These are phyloP conservation scores for Teunomyces kruisii DNA, from an alignment of 805 yeast species.

Conservation along the genomic window DNA sequence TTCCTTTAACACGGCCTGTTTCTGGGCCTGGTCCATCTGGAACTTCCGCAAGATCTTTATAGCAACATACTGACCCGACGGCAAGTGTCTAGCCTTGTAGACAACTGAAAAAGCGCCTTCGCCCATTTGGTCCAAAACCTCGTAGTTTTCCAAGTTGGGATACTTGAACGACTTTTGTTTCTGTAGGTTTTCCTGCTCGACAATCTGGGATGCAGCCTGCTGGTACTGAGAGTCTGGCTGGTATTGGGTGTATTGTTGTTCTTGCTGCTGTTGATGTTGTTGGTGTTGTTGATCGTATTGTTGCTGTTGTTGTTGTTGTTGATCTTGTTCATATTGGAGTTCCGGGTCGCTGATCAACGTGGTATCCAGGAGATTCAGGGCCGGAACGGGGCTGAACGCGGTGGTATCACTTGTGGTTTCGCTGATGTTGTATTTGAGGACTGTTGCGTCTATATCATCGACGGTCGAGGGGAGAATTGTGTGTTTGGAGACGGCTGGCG, in stretches of 20 bases:
- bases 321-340: background rate
- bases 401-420: background rate
- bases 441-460: conserved; percentile 3
- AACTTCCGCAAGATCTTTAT: conserved; percentile 65
- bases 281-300: background rate
- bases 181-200: conserved; percentile 33
- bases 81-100: conserved; percentile 52
- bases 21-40: conserved; percentile 60
- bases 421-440: background rate
- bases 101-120: conserved; percentile 85
- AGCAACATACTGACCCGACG: conserved; percentile 45
- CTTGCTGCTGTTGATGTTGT: background rate
- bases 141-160: conserved; percentile 43
- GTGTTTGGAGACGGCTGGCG: background rate
- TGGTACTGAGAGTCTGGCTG: conserved; percentile 16
- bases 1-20: conserved; percentile 75
- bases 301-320: conserved; percentile 1
- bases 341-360: background rate
- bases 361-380: background rate
- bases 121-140: conserved; percentile 55
- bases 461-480: background rate
- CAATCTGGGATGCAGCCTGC: conserved; percentile 33
- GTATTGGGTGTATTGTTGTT: background rate
- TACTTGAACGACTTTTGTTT: conserved; percentile 23
- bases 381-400: background rate